These are phyloP conservation scores for Starmera stellimalicola DNA, from an alignment of 1,139 yeast species.

Conservation along the genomic window DNA sequence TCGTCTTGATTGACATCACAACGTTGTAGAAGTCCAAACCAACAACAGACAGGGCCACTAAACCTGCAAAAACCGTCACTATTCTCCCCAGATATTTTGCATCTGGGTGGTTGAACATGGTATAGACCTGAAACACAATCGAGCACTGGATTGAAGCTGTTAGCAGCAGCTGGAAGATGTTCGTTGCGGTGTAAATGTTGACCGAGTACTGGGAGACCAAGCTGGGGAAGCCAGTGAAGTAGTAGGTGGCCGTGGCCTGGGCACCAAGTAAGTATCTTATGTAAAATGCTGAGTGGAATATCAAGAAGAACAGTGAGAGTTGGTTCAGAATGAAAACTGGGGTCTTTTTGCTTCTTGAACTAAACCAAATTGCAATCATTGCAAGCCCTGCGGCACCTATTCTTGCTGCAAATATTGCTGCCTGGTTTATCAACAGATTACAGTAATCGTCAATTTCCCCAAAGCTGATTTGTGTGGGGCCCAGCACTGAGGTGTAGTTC, in stretches of 20 bases:
- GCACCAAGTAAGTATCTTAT: constrained; percentile 44
- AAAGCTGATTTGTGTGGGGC: constrained; percentile 19
- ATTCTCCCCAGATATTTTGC: constrained; percentile 33
- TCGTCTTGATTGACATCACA: constrained; percentile 24
- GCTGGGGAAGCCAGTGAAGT: constrained; percentile 40
- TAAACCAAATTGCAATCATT: constrained; percentile 28
- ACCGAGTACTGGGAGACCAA: constrained; percentile 25
- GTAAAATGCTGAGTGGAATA: constrained; percentile 53
- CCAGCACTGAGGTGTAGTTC: constrained; percentile 24
- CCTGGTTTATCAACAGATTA: constrained; percentile 14
- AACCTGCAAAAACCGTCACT: constrained; percentile 31
- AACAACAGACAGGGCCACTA: constrained; percentile 40
- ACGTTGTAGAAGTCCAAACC: constrained; percentile 44
- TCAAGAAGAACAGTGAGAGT: constrained; percentile 40
- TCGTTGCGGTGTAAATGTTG: constrained; percentile 45
- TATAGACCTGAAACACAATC: constrained; percentile 57
- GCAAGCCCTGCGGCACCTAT: constrained; percentile 33
- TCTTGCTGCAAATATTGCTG: constrained; percentile 33
- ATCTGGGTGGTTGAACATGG: constrained; percentile 43
- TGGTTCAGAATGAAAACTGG: constrained; percentile 68
- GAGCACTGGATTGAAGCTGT: constrained; percentile 54
- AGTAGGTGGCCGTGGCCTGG: constrained; percentile 38
- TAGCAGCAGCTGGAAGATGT: constrained; percentile 49
- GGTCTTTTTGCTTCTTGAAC: constrained; percentile 42
- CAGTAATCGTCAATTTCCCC: constrained; percentile 21